Conservation (phyloP, 2,329 filamentous ascomycete genomes). For the Plenodomus lindquistii region DNA sequence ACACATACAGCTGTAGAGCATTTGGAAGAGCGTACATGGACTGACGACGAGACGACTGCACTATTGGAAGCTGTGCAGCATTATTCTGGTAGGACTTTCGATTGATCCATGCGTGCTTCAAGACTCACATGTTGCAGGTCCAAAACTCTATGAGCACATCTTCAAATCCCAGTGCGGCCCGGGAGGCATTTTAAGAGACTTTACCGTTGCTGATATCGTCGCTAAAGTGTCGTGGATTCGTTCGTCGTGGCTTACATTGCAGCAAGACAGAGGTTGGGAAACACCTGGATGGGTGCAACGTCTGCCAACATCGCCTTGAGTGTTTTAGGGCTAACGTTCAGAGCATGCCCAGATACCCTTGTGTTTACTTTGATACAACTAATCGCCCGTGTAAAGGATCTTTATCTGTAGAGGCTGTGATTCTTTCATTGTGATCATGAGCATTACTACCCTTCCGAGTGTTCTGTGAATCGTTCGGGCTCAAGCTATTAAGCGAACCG, state of each 20-base stretch:
- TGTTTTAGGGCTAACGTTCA: too few species aligned
- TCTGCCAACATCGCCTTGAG: constrained; percentile 30
- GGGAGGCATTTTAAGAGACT: constrained; percentile 28
- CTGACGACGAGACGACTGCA: constrained; percentile 31
- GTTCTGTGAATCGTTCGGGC: too few species aligned
- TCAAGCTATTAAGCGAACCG: too few species aligned
- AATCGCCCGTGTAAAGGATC: too few species aligned
- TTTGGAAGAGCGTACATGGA: constrained; percentile 33
- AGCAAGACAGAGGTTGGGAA: constrained; percentile 24
- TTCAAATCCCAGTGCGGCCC: constrained; percentile 32
- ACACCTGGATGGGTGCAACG: constrained; percentile 30
- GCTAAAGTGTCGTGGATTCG: constrained; percentile 26
- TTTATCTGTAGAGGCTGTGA: too few species aligned
- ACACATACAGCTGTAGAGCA: constrained; percentile 10
- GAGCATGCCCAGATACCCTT: too few species aligned
- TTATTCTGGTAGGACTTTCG: constrained; percentile 27
- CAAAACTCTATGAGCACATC: constrained; percentile 32
- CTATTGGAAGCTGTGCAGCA: constrained; percentile 37
- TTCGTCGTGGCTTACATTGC: constrained; percentile 12
- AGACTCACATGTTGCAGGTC: constrained; percentile 11
- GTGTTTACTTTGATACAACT: too few species aligned
- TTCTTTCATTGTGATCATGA: too few species aligned
- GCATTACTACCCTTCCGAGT: too few species aligned
- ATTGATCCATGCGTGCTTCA: background rate
- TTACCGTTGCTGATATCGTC: constrained; percentile 35